Conservation (phyloP, 257 asterid genomes). For the Gardenia jasminoides region DNA sequence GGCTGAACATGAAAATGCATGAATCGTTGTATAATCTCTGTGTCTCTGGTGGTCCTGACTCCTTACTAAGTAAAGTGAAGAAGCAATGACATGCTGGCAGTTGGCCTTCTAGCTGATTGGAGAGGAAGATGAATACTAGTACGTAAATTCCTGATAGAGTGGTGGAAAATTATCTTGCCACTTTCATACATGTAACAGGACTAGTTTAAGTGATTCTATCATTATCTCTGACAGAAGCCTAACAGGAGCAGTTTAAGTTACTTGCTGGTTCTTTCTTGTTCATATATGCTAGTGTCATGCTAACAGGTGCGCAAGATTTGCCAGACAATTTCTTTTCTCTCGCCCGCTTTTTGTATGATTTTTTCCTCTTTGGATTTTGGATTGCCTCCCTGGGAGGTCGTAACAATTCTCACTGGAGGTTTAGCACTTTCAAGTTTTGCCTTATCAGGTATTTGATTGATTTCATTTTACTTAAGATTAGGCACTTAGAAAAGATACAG, state of each 20-base stretch:
- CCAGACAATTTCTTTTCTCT: conserved; percentile 83
- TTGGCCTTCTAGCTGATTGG: background rate
- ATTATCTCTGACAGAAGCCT: too few species aligned
- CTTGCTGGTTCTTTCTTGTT: too few species aligned
- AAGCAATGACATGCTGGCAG: background rate
- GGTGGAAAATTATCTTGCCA: background rate
- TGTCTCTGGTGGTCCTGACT: background rate
- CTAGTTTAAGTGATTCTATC: too few species aligned
- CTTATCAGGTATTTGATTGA: conserved; percentile 61
- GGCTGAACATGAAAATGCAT: background rate
- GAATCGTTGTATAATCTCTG: background rate
- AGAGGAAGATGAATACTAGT: too few species aligned
- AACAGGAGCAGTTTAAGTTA: too few species aligned
- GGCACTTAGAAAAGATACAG: conserved; percentile 2
- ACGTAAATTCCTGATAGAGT: too few species aligned
- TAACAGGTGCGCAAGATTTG: conserved; percentile 86
- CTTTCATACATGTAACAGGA: background rate
- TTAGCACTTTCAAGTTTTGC: conserved; percentile 91
- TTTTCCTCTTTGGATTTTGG: conserved; percentile 86
- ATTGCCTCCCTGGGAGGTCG: conserved; percentile 82
- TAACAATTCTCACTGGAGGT: conserved; percentile 73
- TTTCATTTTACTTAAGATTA: background rate
- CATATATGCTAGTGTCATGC: background rate
- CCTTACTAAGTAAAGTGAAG: background rate
- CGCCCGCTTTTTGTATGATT: conserved; percentile 95